Conservation (phyloP, 2,329 filamentous ascomycete species). For the Monilinia fructicola region DNA sequence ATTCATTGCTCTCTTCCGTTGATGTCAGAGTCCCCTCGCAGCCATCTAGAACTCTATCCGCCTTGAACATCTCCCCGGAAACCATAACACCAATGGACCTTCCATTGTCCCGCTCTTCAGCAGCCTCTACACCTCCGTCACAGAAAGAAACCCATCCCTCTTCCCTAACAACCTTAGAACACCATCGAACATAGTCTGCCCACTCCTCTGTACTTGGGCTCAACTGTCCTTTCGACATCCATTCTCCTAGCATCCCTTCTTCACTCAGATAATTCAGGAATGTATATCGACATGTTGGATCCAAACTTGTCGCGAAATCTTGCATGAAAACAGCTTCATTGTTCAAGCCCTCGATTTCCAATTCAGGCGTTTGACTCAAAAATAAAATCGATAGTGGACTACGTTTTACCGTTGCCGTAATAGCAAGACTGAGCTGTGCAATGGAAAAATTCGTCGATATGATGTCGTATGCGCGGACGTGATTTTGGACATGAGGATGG, state of each 20-base stretch:
- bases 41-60: background rate
- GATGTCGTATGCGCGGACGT: slow-evolving; percentile 12
- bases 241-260: slow-evolving; percentile 13
- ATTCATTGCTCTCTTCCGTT: background rate
- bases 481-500: background rate
- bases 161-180: background rate
- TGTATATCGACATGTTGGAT: slow-evolving; percentile 21
- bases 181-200: slow-evolving; percentile 15
- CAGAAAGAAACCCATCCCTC: slow-evolving; percentile 7
- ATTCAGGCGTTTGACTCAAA: background rate
- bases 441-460: slow-evolving; percentile 15
- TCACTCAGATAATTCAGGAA: slow-evolving; percentile 20
- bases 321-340: slow-evolving; percentile 10
- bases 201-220: slow-evolving; percentile 15
- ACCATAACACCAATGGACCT: slow-evolving; percentile 1
- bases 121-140: background rate
- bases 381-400: slow-evolving; percentile 7
- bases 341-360: background rate
- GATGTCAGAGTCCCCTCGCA: background rate
- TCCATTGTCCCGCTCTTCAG: background rate
- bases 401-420: slow-evolving; percentile 9
- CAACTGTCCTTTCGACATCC: slow-evolving; percentile 13
- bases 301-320: slow-evolving; percentile 18
- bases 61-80: slow-evolving; percentile 14
- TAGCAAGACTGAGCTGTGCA: slow-evolving; percentile 16